Conservation (phyloP, 306 rosid genomes). For the Medicago lupulina region DNA sequence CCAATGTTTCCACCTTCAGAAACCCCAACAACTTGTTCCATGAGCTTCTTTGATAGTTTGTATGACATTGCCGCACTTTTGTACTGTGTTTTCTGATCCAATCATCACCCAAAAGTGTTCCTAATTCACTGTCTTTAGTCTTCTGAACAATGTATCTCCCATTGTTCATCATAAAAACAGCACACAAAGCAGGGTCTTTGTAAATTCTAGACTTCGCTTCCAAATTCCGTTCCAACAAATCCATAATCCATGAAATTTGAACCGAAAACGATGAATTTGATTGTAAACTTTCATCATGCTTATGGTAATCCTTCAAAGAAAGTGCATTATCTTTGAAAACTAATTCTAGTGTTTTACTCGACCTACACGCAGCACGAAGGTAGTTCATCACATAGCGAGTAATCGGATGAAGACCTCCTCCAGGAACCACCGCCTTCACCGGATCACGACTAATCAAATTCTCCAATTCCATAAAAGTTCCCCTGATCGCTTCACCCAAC, state of each 20-base stretch:
- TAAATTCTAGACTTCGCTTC: conserved; percentile 69
- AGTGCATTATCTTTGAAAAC: conserved; percentile 58
- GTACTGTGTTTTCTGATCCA: conserved; percentile 73
- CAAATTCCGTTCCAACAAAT: conserved; percentile 66
- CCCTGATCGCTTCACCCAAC: conserved; percentile 71
- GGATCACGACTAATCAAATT: conserved; percentile 72
- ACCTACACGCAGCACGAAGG: conserved; percentile 65
- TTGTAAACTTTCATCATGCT: conserved; percentile 51
- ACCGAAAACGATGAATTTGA: conserved; percentile 48
- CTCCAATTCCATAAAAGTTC: conserved; percentile 72
- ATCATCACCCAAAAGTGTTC: conserved; percentile 66
- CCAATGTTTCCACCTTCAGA: conserved; percentile 59
- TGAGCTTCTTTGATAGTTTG: conserved; percentile 68
- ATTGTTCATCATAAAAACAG: conserved; percentile 80
- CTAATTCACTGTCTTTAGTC: conserved; percentile 68
- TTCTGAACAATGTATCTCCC: conserved; percentile 71
- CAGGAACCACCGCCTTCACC: conserved; percentile 62
- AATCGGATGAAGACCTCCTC: conserved; percentile 76
- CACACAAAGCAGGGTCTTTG: conserved; percentile 67
- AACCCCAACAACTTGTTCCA: conserved; percentile 69
- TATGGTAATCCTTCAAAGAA: conserved; percentile 47
- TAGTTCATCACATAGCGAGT: conserved; percentile 81
- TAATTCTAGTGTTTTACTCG: conserved; percentile 64
- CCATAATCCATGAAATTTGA: conserved; percentile 75
- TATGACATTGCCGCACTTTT: conserved; percentile 58